phyloP scores from a whole-genome alignment of 768 basidiomycete species.

The Rhodotorula kratochvilovae region DNA sequence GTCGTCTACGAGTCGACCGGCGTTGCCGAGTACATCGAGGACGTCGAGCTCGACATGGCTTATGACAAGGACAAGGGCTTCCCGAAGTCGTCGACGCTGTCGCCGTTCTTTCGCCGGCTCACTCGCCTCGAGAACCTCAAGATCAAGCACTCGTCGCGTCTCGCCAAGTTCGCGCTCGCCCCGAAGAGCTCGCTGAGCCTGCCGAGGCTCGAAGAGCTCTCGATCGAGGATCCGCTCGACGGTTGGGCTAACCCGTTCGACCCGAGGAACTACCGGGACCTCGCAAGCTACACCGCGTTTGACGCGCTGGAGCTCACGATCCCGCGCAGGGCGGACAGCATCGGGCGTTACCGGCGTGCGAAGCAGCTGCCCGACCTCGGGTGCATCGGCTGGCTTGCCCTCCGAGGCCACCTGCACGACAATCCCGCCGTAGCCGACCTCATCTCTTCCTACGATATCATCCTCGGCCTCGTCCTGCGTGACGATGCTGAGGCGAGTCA shows the following conservation, averaged over 20 bases:
- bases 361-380: background rate
- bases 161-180: background rate
- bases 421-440: background rate
- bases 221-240: background rate
- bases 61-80: background rate
- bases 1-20: background rate
- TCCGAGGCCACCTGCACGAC: background rate
- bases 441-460: background rate
- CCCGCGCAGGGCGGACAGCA: background rate
- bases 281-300: background rate
- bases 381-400: background rate
- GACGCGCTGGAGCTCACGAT: background rate
- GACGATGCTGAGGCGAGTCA: too few relatives aligned
- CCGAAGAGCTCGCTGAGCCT: background rate
- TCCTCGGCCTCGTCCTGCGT: too few relatives aligned
- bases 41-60: background rate
- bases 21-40: background rate
- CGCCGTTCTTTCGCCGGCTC: too few relatives aligned
- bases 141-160: background rate
- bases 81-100: background rate
- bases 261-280: background rate
- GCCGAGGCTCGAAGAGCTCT: background rate
- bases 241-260: conserved; percentile 1
- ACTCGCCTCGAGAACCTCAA: background rate
- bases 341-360: background rate